phyloP scores from a whole-genome alignment of 129 eudicot genomes.

The Erigeron canadensis region DNA sequence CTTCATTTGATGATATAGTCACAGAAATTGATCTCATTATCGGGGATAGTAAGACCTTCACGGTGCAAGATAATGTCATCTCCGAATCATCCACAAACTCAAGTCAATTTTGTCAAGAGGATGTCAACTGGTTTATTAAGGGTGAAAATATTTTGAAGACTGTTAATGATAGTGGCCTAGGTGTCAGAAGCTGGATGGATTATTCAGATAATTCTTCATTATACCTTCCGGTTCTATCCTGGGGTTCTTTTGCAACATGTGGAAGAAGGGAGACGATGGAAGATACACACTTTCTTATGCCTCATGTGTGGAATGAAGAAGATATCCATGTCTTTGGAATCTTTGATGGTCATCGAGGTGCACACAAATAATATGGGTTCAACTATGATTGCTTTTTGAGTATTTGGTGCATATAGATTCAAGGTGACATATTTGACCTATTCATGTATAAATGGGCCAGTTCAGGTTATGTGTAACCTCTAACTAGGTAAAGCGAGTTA shows the following conservation, averaged over 20 bases:
- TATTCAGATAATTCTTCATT: constrained; percentile 27
- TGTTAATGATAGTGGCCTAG: constrained; percentile 28
- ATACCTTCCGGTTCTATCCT: constrained; percentile 69
- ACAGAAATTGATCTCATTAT: constrained; percentile 48
- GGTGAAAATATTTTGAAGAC: constrained; percentile 50
- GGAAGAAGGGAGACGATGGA: constrained; percentile 99
- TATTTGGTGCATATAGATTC: neutral
- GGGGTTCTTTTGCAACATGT: constrained; percentile 92
- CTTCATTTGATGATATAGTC: constrained; percentile 79
- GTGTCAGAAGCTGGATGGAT: constrained; percentile 31
- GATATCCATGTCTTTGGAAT: constrained; percentile 73
- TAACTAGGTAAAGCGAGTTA: neutral
- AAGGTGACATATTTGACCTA: neutral
- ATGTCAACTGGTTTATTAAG: constrained; percentile 63
- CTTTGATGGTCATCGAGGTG: constrained; percentile 99
- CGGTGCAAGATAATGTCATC: constrained; percentile 25
- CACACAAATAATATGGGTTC: constrained; percentile 10
- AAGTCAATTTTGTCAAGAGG: constrained; percentile 38
- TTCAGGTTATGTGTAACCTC: neutral
- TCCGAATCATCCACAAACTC: constrained; percentile 29
- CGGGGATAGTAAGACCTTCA: constrained; percentile 23
- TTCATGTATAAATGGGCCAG: neutral
- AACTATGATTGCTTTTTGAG: neutral
- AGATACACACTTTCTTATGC: constrained; percentile 87
- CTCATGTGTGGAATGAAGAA: constrained; percentile 51